Conservation (phyloP, 2,329 filamentous ascomycete species). For the Sporothrix pseudoabietina region DNA sequence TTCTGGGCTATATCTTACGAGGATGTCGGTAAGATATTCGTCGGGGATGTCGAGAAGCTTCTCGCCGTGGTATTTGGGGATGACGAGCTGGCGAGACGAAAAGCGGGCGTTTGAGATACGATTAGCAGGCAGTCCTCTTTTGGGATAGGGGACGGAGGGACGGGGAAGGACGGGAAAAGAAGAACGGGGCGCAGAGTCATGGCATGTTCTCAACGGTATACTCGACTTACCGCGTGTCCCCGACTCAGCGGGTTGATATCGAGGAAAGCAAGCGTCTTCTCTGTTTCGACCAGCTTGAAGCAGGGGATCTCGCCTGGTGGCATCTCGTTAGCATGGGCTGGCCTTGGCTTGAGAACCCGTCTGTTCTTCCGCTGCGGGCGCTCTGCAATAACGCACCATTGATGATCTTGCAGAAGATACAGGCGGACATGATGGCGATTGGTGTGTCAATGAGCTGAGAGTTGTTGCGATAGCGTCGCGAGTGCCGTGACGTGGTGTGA, state of each 20-base stretch:
- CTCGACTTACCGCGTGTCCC: conserved; percentile 84
- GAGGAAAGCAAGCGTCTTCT: conserved; percentile 92
- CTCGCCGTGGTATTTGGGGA: conserved; percentile 90
- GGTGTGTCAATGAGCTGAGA: not conserved
- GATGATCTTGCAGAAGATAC: conserved; percentile 98
- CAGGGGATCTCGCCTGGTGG: conserved; percentile 84
- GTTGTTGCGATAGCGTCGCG: not conserved
- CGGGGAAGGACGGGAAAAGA: not conserved
- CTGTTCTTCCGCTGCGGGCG: not conserved
- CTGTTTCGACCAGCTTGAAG: conserved; percentile 93
- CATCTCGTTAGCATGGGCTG: not conserved
- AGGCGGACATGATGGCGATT: conserved; percentile 60
- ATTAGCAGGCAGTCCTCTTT: not conserved
- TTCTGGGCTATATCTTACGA: conserved; percentile 53
- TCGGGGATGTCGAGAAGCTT: conserved; percentile 94
- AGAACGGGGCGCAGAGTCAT: no score
- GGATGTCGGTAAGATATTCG: conserved; percentile 77
- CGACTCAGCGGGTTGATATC: conserved; percentile 89
- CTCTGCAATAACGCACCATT: conserved; percentile 55
- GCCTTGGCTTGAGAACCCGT: not conserved
- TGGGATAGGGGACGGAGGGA: no score
- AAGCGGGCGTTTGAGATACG: conserved; percentile 30
- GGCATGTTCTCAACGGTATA: not conserved
- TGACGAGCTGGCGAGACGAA: conserved; percentile 74
- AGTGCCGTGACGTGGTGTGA: not conserved